Conservation (phyloP, 805 yeast species). For the Metschnikowia drakensbergensis region DNA sequence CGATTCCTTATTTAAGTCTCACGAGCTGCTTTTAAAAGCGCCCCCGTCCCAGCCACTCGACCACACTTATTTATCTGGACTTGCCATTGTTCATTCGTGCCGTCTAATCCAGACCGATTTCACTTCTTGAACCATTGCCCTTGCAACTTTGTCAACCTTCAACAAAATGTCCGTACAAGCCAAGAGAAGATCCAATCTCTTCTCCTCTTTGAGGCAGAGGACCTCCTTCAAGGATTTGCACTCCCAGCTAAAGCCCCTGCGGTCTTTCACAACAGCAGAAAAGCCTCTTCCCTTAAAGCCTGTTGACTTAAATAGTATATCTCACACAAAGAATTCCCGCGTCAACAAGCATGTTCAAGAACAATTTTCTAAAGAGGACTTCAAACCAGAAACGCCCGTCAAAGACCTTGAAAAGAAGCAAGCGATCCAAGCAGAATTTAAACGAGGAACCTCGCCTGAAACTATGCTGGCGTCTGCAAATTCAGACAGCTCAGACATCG, state of each 20-base stretch:
- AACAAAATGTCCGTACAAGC: neutral
- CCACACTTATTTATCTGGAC: neutral
- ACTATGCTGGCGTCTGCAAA: neutral
- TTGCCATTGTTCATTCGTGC: neutral
- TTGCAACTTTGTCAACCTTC: neutral
- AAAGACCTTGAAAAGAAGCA: neutral
- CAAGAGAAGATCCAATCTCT: conserved; percentile 10
- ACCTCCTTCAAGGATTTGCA: conserved; percentile 10
- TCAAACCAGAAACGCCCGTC: neutral
- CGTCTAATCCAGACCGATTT: neutral
- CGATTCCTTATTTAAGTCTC: no score
- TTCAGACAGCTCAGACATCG: neutral
- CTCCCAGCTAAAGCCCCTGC: conserved; percentile 2
- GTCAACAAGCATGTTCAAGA: neutral
- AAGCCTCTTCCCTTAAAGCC: conserved; percentile 5
- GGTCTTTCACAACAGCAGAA: neutral
- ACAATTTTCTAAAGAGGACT: neutral
- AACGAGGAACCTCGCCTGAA: neutral
- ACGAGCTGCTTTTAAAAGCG: neutral
- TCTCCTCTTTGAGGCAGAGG: conserved; percentile 11
- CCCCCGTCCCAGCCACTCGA: neutral
- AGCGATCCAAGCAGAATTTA: neutral
- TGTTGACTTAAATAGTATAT: neutral
- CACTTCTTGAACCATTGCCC: neutral
- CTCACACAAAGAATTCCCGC: neutral